Evolutionary conservation across 2,329 filamentous ascomycete species (phyloP).

Genomic region (Trichoderma pleuroti): DNA sequence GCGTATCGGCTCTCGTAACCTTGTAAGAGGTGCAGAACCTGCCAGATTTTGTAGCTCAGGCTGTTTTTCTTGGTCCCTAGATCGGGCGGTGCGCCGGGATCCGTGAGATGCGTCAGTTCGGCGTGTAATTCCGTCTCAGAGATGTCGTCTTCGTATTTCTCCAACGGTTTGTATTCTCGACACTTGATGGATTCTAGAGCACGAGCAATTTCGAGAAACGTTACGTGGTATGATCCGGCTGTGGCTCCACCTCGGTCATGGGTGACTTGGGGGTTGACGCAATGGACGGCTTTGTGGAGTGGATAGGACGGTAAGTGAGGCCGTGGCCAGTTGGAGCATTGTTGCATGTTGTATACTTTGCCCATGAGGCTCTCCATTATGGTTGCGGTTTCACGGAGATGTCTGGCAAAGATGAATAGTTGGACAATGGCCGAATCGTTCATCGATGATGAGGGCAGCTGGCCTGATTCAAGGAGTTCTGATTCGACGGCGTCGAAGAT

Average conservation of each 20-base stretch:
- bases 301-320: conserved; percentile 53
- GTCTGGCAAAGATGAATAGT: conserved; percentile 53
- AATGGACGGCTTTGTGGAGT: conserved; percentile 49
- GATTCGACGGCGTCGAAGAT: conserved; percentile 48
- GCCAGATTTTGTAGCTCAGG: conserved; percentile 48
- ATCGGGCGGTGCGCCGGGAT: conserved; percentile 36
- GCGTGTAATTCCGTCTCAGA: conserved; percentile 3
- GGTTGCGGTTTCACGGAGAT: conserved; percentile 50
- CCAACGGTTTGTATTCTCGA: conserved; percentile 35
- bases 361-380: conserved; percentile 45
- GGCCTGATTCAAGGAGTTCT: conserved; percentile 43
- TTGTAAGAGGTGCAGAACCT: conserved; percentile 49
- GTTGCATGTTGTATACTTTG: conserved; percentile 48
- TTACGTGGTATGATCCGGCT: conserved; percentile 47
- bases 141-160: conserved; percentile 20
- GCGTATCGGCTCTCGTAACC: conserved; percentile 57
- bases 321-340: conserved; percentile 37
- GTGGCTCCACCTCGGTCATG: conserved; percentile 58
- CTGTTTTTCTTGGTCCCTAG: conserved; percentile 35
- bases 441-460: conserved; percentile 44
- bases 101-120: conserved; percentile 31
- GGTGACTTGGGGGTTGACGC: conserved; percentile 54
- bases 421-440: conserved; percentile 49
- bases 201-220: conserved; percentile 42
- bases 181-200: conserved; percentile 44